Base-by-base conservation (phyloP, 1,284 basidiomycete genomes). In the Boletellus dicymbophilus region DNA sequence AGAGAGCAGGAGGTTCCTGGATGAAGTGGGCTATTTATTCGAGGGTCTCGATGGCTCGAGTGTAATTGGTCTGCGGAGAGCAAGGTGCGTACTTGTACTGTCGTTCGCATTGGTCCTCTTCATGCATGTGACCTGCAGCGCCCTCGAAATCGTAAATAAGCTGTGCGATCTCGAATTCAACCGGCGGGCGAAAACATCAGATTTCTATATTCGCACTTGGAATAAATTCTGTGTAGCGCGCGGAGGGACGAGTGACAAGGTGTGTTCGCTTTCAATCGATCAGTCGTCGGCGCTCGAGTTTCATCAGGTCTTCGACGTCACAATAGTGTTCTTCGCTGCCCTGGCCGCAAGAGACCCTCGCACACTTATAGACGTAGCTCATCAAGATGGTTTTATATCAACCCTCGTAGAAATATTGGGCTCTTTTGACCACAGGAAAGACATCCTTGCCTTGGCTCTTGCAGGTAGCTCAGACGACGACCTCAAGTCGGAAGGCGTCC, bases 21-120 rank as follows among this genome's bases (percentile, higher is more conserved):
- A 92, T 52, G 89, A 91, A 59, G 78, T 90, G 3, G 89, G 88
- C 0, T 92, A 91, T 67, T 68, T 92, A 4, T 85, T 90, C 48
- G 89, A 92, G 63, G 88, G 89, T 1, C 76, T 92, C 63, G 80
- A 81, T 23, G 61, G 67, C 5, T 72, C 71, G 13, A 76, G 75
- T 15, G 71, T 75, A 6, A 58, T 84, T 20, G 74, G 78, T 11
- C 73, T 90, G n/a, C 75, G 82, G 40, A 76, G 86, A 58, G 79
- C 82, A 16, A 90, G 84, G 87, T 82, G 37, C 37, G 57, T 48
- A 31, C 40, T 28, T 48, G 21, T 31, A 7, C 37, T 28, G 8
- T 36, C 13, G n/a, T 30, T 30, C 5, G 30, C 9, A 11, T 40
- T 22, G 16, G 27, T 26, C 40, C 53, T n/a, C n/a, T n/a, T 54